A percentile compares a stretch with the other conserved stretches of the same genome.
Conservation (phyloP, 441 rosid genomes). For the Kokia cookei region DNA sequence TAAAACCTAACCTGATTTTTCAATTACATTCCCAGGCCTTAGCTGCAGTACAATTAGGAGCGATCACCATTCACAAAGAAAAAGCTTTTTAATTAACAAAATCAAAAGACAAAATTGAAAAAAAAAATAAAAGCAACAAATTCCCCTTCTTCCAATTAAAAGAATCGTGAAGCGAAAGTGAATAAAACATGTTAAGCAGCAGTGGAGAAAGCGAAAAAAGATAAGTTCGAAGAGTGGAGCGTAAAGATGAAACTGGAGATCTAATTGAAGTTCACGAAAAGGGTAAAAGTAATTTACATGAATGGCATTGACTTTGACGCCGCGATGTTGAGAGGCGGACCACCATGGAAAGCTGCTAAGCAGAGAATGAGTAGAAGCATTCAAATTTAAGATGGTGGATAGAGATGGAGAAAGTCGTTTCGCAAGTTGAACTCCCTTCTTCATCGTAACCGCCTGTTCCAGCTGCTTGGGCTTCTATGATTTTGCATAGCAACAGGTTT, state of each 20-base stretch:
- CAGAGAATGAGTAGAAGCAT: neutral
- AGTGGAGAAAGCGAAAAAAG: neutral
- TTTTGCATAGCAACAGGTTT: no score
- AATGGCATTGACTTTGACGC: slow-evolving; percentile 67
- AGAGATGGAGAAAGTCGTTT: neutral
- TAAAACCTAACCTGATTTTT: slow-evolving; percentile 58
- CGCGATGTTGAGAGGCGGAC: slow-evolving; percentile 55
- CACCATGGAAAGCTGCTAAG: slow-evolving; percentile 37
- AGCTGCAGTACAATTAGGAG: slow-evolving; percentile 37
- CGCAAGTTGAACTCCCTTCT: neutral
- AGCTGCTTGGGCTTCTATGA: no score
- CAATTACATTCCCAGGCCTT: slow-evolving; percentile 80
- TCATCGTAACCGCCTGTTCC: neutral
- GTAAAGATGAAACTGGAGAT: neutral
- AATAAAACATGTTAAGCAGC: neutral
- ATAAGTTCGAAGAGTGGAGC: neutral
- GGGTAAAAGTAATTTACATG: slow-evolving; percentile 25
- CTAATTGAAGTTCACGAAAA: neutral
- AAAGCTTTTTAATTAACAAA: neutral
- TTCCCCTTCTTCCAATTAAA: neutral
- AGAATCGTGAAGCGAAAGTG: neutral
- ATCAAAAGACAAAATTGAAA: neutral
- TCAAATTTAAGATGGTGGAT: neutral
- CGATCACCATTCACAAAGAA: neutral
- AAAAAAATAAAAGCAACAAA: neutral